Evolutionary conservation across 73 alveolate species (phyloP).

Genomic region (Vitrella brassicaformis): DNA sequence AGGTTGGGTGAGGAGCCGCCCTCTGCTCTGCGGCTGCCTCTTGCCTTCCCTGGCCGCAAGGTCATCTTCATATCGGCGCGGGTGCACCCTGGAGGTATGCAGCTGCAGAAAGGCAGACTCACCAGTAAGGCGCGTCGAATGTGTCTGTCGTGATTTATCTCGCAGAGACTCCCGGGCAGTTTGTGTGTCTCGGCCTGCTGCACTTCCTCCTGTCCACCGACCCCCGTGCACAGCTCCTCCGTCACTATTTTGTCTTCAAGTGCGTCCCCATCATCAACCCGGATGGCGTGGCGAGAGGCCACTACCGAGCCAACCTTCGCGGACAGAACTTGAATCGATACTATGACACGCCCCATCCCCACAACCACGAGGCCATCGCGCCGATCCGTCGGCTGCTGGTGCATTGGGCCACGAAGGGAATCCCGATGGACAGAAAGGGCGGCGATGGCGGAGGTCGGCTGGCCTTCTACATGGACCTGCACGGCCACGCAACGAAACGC

Average conservation of each 20-base stretch:
- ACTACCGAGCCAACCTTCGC: slow-evolving; percentile 76
- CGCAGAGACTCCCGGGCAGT: slow-evolving; percentile 93
- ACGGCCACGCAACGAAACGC: slow-evolving; percentile 88
- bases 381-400: slow-evolving; percentile 64
- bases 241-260: slow-evolving; percentile 77
- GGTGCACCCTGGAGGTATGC: slow-evolving; percentile 99
- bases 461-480: slow-evolving; percentile 81
- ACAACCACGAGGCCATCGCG: slow-evolving; percentile 69
- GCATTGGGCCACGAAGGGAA: not conserved
- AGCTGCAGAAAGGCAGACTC: too few species aligned
- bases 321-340: slow-evolving; percentile 85
- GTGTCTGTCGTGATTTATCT: too few species aligned
- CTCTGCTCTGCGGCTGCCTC: not conserved
- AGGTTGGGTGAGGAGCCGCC: not conserved
- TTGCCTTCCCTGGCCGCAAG: slow-evolving; percentile 9
- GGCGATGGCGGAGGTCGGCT: slow-evolving; percentile 37
- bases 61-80: slow-evolving; percentile 78
- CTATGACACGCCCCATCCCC: slow-evolving; percentile 70
- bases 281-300: slow-evolving; percentile 95
- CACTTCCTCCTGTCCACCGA: slow-evolving; percentile 58
- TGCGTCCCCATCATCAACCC: slow-evolving; percentile 88
- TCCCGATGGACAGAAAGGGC: not conserved
- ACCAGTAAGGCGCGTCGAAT: too few species aligned
- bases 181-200: slow-evolving; percentile 74
- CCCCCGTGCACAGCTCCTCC: slow-evolving; percentile 38